phyloP scores from a whole-genome alignment of 2,329 filamentous ascomycete genomes.

The Epichloe elymi region DNA sequence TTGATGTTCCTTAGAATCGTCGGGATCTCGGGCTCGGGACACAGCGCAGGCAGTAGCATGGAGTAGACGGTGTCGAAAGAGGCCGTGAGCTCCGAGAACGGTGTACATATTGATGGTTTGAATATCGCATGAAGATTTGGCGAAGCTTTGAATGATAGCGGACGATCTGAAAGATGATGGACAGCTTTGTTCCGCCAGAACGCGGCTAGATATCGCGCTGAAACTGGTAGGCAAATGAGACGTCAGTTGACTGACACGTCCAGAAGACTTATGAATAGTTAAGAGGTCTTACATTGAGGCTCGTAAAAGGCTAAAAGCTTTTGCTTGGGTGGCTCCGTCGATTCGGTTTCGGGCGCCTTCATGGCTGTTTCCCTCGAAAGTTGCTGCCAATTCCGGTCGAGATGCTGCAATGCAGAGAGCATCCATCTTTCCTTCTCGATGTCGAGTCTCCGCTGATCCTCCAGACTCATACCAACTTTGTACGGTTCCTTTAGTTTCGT shows the following conservation, averaged over 20 bases:
- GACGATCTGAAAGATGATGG: conserved; percentile 3
- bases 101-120: not conserved
- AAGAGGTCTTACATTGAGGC: conserved; percentile 26
- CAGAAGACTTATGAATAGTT: not conserved
- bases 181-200: conserved; percentile 2
- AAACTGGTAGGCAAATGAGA: not conserved
- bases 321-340: not conserved
- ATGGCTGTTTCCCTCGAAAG: not conserved
- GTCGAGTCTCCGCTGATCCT: conserved; percentile 13
- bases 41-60: conserved; percentile 41
- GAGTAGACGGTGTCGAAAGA: conserved; percentile 38
- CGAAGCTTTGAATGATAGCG: conserved; percentile 2
- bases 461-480: not conserved
- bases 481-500: conserved; percentile 8
- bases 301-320: conserved; percentile 39
- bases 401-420: conserved; percentile 39
- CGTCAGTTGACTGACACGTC: not conserved
- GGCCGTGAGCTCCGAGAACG: conserved; percentile 22
- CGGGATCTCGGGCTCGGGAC: conserved; percentile 43
- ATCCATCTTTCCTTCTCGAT: conserved; percentile 33
- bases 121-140: conserved; percentile 1
- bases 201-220: not conserved
- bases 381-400: conserved; percentile 19
- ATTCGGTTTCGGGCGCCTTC: not conserved
- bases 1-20: conserved; percentile 42